These are phyloP conservation scores for Fusarium euwallaceae DNA, from an alignment of 2,329 filamentous ascomycete genomes.

Conservation along the genomic window DNA sequence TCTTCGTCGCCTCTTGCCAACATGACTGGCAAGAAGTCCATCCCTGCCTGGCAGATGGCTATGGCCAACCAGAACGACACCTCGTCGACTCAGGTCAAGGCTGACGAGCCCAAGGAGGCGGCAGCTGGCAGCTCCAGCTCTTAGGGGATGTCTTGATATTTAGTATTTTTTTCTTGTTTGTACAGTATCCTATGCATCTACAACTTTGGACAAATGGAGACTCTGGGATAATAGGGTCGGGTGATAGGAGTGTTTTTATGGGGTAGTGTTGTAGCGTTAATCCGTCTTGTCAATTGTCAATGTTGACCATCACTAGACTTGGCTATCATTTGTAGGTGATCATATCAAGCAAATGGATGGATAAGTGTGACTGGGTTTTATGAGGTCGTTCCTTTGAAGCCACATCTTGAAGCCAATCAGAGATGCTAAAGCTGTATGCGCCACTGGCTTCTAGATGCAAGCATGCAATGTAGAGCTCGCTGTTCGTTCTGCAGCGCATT, in stretches of 20 bases:
- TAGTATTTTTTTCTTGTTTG: constrained; percentile 16
- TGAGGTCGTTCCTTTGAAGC: not conserved
- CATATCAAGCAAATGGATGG: not conserved
- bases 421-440: not conserved
- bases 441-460: not conserved
- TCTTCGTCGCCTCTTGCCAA: constrained; percentile 53
- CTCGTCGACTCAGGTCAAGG: constrained; percentile 46
- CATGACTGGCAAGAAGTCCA: constrained; percentile 71
- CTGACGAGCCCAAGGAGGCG: constrained; percentile 41
- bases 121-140: constrained; percentile 37
- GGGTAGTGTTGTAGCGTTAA: constrained; percentile 33
- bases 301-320: not conserved
- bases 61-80: constrained; percentile 67
- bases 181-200: constrained; percentile 38
- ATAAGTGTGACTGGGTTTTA: no score
- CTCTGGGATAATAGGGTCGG: constrained; percentile 30
- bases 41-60: constrained; percentile 85
- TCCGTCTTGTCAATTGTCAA: constrained; percentile 15
- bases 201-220: constrained; percentile 14
- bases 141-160: constrained; percentile 14
- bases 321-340: not conserved
- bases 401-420: not conserved
- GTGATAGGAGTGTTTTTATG: constrained; percentile 13
- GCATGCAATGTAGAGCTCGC: not conserved
- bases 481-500: constrained; percentile 4